Evolutionary conservation across 2,329 filamentous ascomycete genomes (phyloP).

Genomic region (Thielaviopsis musarum): DNA sequence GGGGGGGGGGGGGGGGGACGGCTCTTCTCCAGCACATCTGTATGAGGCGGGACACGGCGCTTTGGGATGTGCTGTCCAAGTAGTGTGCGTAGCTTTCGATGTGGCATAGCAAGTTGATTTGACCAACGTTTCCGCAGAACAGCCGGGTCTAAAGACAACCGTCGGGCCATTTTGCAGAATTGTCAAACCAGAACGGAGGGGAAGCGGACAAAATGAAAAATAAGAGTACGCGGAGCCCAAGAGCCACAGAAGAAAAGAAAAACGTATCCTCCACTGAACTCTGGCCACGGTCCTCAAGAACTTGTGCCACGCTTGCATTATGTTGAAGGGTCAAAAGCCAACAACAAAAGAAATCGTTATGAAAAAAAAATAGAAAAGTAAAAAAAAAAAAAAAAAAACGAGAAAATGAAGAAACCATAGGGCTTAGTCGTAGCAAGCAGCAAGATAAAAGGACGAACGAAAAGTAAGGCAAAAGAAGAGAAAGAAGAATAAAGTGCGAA

Average conservation of each 20-base stretch:
- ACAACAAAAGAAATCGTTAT: neutral
- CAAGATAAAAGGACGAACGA: neutral
- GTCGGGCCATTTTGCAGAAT: neutral
- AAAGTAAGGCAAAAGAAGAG: neutral
- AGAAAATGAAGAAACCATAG: neutral
- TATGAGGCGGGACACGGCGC: too few relatives aligned
- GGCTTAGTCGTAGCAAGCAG: neutral
- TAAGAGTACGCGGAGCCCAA: neutral
- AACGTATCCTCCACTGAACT: neutral
- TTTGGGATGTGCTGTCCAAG: neutral
- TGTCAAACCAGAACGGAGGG: neutral
- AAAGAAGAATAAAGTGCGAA: neutral
- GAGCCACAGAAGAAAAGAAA: neutral
- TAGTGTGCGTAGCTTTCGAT: neutral
- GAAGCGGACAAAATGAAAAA: neutral
- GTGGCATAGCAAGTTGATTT: neutral
- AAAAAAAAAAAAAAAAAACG: conserved; percentile 2
- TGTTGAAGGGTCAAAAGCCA: neutral
- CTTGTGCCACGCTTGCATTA: neutral
- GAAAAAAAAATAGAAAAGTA: neutral
- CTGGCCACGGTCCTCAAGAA: neutral
- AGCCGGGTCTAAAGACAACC: neutral
- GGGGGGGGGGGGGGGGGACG: too few relatives aligned
- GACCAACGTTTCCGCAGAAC: neutral
- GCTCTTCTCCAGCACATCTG: too few relatives aligned